Base-by-base conservation (phyloP, 2,329 filamentous ascomycete species). In the Claviceps spartinae region DNA sequence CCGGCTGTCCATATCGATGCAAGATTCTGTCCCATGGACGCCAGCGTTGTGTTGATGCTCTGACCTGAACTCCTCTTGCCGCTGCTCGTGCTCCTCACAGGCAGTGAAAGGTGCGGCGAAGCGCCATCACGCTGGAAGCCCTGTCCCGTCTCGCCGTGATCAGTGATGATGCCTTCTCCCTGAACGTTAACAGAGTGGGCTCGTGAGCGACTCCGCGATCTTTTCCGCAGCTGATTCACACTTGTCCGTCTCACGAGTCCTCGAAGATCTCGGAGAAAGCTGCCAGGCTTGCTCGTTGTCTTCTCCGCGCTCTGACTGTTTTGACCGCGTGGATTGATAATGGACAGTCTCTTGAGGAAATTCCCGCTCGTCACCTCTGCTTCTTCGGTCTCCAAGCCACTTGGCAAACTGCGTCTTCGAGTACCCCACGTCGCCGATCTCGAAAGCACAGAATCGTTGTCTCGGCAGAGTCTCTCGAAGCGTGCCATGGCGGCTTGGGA, bases 401-500 rank as follows among this genome's bases (percentile, higher is more conserved):
- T 81, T 1, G 82, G 79, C 48, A 85, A 70, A 62, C 83, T 84
- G 53, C 78, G 76, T 43, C 82, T 77, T 6, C 79, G 75, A 1
- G 84, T 88, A 16, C 84, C 84, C 73, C 84, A 82, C 0, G 84
- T 88, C 18, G 83, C 83, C 14, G 81, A 76, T 55, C 78, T 71
- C 2, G 81, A 84, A 9, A 81, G 64, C 11, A 82, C 69, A 0
- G 81, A 83, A 30, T 73, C 75, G 47, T 72, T 80, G 55, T 81
- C 77, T 20, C 69, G 70, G 51, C 68, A 75, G 68, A 77, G 70
- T 11, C 67, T 68, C 56, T 78, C 68, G 51, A 76, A 81, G 41
- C 60, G 69, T 44, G 70, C 69, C 20, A 82, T 81, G 9, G 78
- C 78, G 16, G 68, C 76, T 44, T 77, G 69, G 1, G 78, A 75